These are phyloP conservation scores for Comarum palustre DNA, from an alignment of 306 rosid genomes.

Conservation along the genomic window DNA sequence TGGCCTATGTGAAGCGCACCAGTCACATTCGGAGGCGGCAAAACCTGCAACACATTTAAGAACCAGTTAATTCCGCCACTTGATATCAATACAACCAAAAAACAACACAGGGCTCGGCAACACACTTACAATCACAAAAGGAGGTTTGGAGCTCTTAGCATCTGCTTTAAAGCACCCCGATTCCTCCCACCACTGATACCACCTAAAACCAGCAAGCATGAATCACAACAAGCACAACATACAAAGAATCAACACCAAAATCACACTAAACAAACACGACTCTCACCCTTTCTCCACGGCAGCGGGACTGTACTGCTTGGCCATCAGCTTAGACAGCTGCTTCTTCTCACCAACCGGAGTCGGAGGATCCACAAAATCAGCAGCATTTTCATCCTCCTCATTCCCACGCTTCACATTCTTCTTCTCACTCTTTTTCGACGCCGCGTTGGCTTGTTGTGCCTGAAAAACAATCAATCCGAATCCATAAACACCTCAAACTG, in stretches of 20 bases:
- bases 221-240: conserved; percentile 3
- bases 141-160: conserved; percentile 71
- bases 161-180: conserved; percentile 72
- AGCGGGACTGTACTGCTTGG: conserved; percentile 68
- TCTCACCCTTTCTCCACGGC: conserved; percentile 86
- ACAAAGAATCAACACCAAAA: not conserved
- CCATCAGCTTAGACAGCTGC: conserved; percentile 67
- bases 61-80: not conserved
- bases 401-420: conserved; percentile 58
- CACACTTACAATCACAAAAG: conserved; percentile 80
- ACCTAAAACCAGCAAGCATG: conserved; percentile 50
- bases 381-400: conserved; percentile 71
- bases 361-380: conserved; percentile 72
- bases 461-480: conserved; percentile 9
- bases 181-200: conserved; percentile 98
- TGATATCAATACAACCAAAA: not conserved
- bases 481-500: not conserved
- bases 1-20: conserved; percentile 98
- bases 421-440: conserved; percentile 68
- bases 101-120: conserved; percentile 1
- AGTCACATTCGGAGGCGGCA: conserved; percentile 96
- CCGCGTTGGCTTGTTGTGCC: conserved; percentile 63
- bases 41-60: conserved; percentile 51
- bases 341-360: conserved; percentile 75
- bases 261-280: conserved; percentile 2